A percentile compares a stretch with the other conserved stretches of the same genome.
Evolutionary conservation across 208 protist genomes (phyloP).

Genomic region (Acanthamoeba healyi): DNA sequence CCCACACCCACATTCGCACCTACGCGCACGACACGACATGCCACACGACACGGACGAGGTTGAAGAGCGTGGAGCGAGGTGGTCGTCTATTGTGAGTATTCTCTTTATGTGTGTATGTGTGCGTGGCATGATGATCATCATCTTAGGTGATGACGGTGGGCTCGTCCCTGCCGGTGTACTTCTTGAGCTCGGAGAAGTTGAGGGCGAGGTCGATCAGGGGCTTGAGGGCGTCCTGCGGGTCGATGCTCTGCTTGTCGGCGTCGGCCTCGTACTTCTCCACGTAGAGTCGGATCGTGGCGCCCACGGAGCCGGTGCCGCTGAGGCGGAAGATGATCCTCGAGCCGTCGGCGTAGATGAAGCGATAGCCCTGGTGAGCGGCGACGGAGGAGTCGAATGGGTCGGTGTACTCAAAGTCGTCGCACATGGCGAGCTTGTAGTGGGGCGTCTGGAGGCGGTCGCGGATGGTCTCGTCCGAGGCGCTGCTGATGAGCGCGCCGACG

Average conservation of each 20-base stretch:
- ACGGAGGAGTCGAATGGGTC: constrained; percentile 96
- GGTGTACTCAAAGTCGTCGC: constrained; percentile 97
- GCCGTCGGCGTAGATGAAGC: constrained; percentile 96
- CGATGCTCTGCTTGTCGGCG: constrained; percentile 83
- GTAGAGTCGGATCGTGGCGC: constrained; percentile 97
- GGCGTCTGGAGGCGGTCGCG: constrained; percentile 12
- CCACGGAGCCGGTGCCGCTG: constrained; percentile 95
- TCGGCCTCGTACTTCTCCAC: constrained; percentile 95
- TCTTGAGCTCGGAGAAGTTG: constrained; percentile 91
- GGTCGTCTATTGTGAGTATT: neutral
- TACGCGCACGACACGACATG: neutral
- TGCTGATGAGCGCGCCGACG: constrained; percentile 76
- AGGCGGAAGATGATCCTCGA: constrained; percentile 97
- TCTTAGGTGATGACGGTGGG: constrained; percentile 98
- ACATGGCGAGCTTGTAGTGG: constrained; percentile 83
- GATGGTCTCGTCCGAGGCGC: constrained; percentile 45
- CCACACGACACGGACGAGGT: too few relatives aligned
- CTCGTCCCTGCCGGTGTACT: constrained; percentile 93
- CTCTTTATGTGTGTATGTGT: too few relatives aligned
- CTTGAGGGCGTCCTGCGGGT: constrained; percentile 90
- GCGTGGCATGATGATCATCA: neutral
- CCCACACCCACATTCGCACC: neutral
- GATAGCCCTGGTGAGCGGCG: constrained; percentile 90
- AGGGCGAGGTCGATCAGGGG: constrained; percentile 94
- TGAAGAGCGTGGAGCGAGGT: too few relatives aligned